Evolutionary conservation across 257 asterid genomes (phyloP).

Genomic region (Solanum appendiculatum): DNA sequence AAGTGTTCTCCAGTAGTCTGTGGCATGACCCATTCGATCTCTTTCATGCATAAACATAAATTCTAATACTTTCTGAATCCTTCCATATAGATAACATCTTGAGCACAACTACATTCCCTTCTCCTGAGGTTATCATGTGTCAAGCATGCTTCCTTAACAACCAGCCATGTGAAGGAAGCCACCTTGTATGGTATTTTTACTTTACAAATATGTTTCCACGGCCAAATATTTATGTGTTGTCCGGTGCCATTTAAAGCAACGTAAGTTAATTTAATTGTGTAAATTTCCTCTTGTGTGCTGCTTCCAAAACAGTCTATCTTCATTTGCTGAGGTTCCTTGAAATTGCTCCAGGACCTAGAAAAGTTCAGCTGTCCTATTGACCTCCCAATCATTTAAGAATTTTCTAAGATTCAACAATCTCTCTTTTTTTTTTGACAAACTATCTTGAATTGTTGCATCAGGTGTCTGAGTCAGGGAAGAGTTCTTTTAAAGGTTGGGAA

Average conservation of each 20-base stretch:
- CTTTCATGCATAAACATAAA: neutral
- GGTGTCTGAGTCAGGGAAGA: neutral
- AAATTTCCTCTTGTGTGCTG: neutral
- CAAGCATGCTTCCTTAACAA: neutral
- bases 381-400: neutral
- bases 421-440: too few species aligned
- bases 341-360: neutral
- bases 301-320: neutral
- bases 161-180: neutral
- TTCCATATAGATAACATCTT: neutral
- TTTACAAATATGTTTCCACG: neutral
- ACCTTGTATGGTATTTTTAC: neutral
- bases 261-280: neutral
- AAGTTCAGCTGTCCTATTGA: neutral
- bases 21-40: neutral
- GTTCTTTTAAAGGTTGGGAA: neutral
- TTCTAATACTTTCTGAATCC: neutral
- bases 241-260: neutral
- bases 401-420: too few species aligned
- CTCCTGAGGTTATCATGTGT: neutral
- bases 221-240: neutral
- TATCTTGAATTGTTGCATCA: neutral
- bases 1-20: neutral
- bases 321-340: neutral
- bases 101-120: neutral